These are phyloP conservation scores for Mortierella sp. DNA, from an alignment of 371 early-diverging fungal species.

Conservation along the genomic window DNA sequence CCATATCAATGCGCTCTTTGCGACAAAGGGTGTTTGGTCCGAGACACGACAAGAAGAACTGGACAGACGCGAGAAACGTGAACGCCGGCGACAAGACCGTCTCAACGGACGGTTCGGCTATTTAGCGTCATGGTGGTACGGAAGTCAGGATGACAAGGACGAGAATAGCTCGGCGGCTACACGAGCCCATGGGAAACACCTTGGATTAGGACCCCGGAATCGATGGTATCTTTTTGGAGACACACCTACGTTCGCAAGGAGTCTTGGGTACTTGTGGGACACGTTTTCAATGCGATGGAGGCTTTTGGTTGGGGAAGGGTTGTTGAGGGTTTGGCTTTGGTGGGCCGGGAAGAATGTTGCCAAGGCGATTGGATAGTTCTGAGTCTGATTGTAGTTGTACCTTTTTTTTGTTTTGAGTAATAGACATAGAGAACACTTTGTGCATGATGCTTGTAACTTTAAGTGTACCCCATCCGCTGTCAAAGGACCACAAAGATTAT, in stretches of 20 bases:
- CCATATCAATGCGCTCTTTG: constrained; percentile 59
- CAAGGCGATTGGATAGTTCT: constrained; percentile 32
- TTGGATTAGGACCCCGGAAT: constrained; percentile 48
- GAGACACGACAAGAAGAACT: constrained; percentile 59
- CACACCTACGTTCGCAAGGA: constrained; percentile 55
- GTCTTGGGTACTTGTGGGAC: constrained; percentile 44
- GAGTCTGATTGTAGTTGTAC: neutral
- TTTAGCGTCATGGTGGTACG: constrained; percentile 53
- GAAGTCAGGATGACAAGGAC: constrained; percentile 35
- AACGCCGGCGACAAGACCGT: constrained; percentile 32
- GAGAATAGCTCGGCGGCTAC: constrained; percentile 49
- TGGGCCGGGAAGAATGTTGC: constrained; percentile 54
- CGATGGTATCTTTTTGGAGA: constrained; percentile 61
- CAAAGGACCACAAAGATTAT: no score
- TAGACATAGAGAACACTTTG: neutral
- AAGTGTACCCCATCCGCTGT: no score
- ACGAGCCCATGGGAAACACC: constrained; percentile 35
- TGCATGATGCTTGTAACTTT: neutral
- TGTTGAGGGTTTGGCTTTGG: constrained; percentile 49
- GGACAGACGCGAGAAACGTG: constrained; percentile 28
- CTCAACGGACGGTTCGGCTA: constrained; percentile 44
- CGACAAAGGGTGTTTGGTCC: constrained; percentile 62
- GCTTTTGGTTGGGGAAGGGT: constrained; percentile 42
- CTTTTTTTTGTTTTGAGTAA: neutral
- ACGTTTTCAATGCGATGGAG: constrained; percentile 51